Conservation (phyloP, 2,329 filamentous ascomycete species). For the Sporothrix schenckii region DNA sequence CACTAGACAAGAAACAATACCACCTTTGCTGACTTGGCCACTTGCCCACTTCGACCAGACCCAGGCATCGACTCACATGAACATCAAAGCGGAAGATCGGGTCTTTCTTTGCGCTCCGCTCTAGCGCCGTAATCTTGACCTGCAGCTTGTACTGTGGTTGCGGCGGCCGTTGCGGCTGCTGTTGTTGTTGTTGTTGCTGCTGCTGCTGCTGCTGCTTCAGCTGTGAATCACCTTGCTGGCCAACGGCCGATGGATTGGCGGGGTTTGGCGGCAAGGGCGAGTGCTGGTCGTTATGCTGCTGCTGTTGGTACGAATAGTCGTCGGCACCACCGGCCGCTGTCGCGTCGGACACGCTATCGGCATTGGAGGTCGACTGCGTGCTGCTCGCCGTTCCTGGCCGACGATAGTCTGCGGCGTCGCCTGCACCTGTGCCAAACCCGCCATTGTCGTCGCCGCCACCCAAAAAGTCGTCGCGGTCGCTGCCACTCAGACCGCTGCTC, state of each 20-base stretch:
- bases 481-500: slow-evolving; percentile 49
- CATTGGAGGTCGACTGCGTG: slow-evolving; percentile 51
- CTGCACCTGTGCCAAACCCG: slow-evolving; percentile 45
- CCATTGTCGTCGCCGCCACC: slow-evolving; percentile 32
- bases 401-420: slow-evolving; percentile 46
- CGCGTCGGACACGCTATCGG: slow-evolving; percentile 45
- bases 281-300: slow-evolving; percentile 32
- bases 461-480: slow-evolving; percentile 42
- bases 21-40: background rate
- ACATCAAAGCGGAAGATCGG: slow-evolving; percentile 94
- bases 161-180: slow-evolving; percentile 59
- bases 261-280: slow-evolving; percentile 28
- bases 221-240: background rate
- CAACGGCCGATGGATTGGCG: background rate
- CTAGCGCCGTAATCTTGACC: slow-evolving; percentile 90
- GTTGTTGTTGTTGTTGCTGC: slow-evolving; percentile 44
- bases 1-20: background rate
- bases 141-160: slow-evolving; percentile 81
- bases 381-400: slow-evolving; percentile 54
- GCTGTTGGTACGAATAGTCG: slow-evolving; percentile 41
- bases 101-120: slow-evolving; percentile 93
- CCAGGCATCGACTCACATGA: slow-evolving; percentile 67
- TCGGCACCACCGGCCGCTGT: slow-evolving; percentile 37
- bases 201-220: slow-evolving; percentile 40
- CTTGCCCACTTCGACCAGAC: background rate